Conservation (phyloP, 441 rosid genomes). For the Populus tomentosa region DNA sequence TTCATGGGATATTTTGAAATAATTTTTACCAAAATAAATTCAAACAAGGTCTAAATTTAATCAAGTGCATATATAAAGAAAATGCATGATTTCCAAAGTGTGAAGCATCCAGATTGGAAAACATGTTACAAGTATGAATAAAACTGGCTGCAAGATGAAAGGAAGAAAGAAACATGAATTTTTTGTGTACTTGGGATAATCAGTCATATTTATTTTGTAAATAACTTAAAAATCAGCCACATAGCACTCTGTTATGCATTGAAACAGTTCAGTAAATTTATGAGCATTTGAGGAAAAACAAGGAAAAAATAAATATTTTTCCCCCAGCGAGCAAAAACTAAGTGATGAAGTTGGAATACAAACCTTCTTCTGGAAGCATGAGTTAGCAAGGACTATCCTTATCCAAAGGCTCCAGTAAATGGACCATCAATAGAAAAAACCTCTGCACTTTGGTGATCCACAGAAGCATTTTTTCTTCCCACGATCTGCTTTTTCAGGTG, state of each 20-base stretch:
- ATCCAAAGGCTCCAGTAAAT: neutral
- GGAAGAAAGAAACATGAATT: neutral
- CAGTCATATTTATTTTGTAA: neutral
- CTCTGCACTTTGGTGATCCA: slow-evolving; percentile 44
- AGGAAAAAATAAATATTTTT: neutral
- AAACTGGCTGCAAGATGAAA: neutral
- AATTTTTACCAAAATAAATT: neutral
- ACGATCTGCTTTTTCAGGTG: slow-evolving; percentile 19
- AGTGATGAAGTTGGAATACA: neutral
- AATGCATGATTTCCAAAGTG: neutral
- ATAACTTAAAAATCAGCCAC: neutral
- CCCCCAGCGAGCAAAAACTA: neutral
- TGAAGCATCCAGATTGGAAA: neutral
- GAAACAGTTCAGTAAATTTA: neutral
- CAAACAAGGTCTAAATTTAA: neutral
- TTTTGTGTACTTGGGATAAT: neutral
- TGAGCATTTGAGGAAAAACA: neutral
- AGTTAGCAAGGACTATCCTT: neutral
- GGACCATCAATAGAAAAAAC: slow-evolving; percentile 29
- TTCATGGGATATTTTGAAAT: neutral
- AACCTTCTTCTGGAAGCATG: neutral
- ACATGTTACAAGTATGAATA: neutral
- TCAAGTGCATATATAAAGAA: neutral
- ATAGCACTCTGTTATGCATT: neutral
- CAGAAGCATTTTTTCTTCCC: slow-evolving; percentile 38